A percentile compares a stretch with the other conserved stretches of the same genome.
phyloP scores from a whole-genome alignment of 345 rosid genomes.

The Eucalyptus pauciflora region DNA sequence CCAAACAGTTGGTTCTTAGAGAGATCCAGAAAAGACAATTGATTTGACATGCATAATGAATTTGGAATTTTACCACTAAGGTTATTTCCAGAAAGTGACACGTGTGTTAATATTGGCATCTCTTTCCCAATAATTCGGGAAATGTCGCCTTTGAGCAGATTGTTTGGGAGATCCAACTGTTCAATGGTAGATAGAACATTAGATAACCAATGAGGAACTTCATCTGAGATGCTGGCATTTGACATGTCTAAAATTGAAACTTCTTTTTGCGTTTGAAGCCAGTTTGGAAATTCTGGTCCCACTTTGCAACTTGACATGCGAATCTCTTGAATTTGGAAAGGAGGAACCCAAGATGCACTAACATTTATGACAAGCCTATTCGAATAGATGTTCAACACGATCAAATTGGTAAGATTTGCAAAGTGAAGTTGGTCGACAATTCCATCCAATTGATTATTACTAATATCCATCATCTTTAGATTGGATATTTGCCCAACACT shows the following conservation, averaged over 20 bases:
- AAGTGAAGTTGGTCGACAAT: slow-evolving; percentile 5
- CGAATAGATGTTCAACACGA: not conserved
- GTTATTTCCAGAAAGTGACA: not conserved
- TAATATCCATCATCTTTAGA: not conserved
- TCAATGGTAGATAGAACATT: not conserved
- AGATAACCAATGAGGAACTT: not conserved
- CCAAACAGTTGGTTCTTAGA: not conserved
- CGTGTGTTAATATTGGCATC: not conserved
- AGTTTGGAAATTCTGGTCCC: not conserved
- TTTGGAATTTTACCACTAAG: not conserved
- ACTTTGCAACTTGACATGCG: not conserved
- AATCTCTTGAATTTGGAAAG: not conserved
- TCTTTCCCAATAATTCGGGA: not conserved
- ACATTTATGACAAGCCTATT: not conserved
- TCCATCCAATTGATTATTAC: slow-evolving; percentile 2
- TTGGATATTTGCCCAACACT: not conserved
- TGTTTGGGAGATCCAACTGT: not conserved
- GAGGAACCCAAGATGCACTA: not conserved
- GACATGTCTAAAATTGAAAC: not conserved
- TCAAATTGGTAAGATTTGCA: slow-evolving; percentile 5
- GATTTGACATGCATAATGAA: not conserved
- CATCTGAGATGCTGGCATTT: not conserved
- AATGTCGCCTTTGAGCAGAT: not conserved
- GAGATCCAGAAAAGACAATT: not conserved
- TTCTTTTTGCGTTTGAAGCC: not conserved